phyloP scores from a whole-genome alignment of 352 stramenopile species.

The Phytopythium sindhum region DNA sequence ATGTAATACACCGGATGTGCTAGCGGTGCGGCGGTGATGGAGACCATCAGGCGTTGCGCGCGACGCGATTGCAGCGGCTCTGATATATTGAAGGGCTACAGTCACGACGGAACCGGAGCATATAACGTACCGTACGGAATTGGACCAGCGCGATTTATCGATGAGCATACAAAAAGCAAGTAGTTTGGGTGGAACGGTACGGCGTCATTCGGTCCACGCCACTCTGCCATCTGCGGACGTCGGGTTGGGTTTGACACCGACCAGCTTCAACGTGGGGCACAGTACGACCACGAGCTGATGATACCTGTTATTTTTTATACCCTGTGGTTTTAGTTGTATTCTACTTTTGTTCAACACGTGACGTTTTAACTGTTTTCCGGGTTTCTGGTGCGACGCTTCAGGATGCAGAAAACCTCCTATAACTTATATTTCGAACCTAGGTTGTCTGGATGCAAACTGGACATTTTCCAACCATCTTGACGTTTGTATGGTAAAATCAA shows the following conservation, averaged over 20 bases:
- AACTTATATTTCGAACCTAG: neutral
- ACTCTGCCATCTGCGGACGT: neutral
- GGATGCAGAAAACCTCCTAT: neutral
- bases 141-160: neutral
- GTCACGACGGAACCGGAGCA: neutral
- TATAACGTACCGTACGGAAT: neutral
- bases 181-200: neutral
- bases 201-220: neutral
- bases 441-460: neutral
- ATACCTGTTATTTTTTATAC: neutral
- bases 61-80: neutral
- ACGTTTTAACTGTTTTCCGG: neutral
- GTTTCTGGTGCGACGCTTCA: neutral
- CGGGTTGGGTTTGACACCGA: neutral
- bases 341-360: neutral
- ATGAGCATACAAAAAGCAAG: neutral
- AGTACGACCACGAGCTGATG: neutral
- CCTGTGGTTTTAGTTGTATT: neutral
- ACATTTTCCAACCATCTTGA: neutral
- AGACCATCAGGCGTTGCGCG: neutral
- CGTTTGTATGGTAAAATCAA: too few relatives aligned
- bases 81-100: neutral
- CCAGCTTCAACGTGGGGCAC: neutral
- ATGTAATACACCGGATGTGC: neutral
- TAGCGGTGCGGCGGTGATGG: neutral